A percentile compares a stretch with the other conserved stretches of the same genome.
phyloP scores from a whole-genome alignment of 2,329 filamentous ascomycete genomes.

The Diaporthe australafricana region DNA sequence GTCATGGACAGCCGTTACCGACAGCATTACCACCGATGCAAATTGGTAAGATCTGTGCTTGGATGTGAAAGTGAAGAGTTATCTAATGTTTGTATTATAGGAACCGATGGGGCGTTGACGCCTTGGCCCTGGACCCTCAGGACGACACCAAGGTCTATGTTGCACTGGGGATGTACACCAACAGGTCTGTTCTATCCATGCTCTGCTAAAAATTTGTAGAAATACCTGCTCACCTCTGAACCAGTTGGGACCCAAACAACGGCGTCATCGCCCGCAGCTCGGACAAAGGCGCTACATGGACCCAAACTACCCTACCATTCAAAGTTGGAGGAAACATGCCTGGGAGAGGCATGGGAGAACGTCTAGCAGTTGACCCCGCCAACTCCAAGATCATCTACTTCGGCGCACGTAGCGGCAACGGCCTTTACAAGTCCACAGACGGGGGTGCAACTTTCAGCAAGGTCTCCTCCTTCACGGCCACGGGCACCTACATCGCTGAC shows the following conservation, averaged over 20 bases:
- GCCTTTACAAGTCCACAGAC: conserved; percentile 69
- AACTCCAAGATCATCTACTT: conserved; percentile 69
- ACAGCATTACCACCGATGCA: conserved; percentile 33
- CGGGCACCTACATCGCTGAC: conserved; percentile 60
- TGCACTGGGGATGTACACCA: conserved; percentile 70
- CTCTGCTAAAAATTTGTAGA: too few relatives aligned
- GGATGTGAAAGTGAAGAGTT: background rate
- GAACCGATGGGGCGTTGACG: conserved; percentile 68
- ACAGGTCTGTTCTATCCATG: conserved; percentile 49
- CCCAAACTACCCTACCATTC: conserved; percentile 62
- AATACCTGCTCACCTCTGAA: background rate
- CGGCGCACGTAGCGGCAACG: conserved; percentile 68
- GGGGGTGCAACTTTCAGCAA: conserved; percentile 65
- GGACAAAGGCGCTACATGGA: conserved; percentile 66
- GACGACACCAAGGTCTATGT: conserved; percentile 64
- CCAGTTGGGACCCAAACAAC: conserved; percentile 60
- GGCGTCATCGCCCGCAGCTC: conserved; percentile 66
- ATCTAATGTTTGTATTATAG: conserved; percentile 43
- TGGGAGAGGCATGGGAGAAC: conserved; percentile 68
- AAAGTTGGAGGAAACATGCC: conserved; percentile 74
- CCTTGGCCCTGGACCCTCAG: conserved; percentile 66
- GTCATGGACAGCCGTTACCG: conserved; percentile 32
- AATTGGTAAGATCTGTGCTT: conserved; percentile 19
- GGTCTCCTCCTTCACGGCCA: conserved; percentile 62
- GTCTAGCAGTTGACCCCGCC: conserved; percentile 68